A percentile compares a stretch with the other conserved stretches of the same genome.
These are phyloP conservation scores for Coniophora puteana DNA, from an alignment of 1,284 basidiomycete genomes.

Conservation along the genomic window DNA sequence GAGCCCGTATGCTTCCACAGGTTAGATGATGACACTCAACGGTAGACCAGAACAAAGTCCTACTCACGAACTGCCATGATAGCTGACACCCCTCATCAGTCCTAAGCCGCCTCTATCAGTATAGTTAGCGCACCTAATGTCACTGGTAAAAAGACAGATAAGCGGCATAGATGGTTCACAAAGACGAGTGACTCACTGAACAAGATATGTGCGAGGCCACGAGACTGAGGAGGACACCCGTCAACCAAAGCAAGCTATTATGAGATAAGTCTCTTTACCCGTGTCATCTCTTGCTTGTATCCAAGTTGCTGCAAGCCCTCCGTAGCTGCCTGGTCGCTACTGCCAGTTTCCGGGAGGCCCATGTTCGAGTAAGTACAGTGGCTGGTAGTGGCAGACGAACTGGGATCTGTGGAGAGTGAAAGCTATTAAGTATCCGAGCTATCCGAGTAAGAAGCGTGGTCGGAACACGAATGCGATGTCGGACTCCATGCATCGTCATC, in stretches of 20 bases:
- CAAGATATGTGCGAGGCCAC: slow-evolving; percentile 41
- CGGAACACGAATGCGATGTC: too few relatives aligned
- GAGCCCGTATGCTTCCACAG: slow-evolving; percentile 42
- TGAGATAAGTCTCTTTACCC: too few relatives aligned
- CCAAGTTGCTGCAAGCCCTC: slow-evolving; percentile 42
- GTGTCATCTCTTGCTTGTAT: slow-evolving; percentile 46
- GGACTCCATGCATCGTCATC: too few relatives aligned
- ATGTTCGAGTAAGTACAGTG: too few relatives aligned
- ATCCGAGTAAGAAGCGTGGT: too few relatives aligned
- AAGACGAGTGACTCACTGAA: slow-evolving; percentile 40
- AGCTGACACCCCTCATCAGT: slow-evolving; percentile 32
- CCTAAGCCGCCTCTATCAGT: too few relatives aligned
- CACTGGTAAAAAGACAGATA: slow-evolving; percentile 29
- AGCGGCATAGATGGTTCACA: not conserved
- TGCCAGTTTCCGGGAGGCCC: too few relatives aligned
- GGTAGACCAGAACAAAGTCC: not conserved
- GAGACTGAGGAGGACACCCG: slow-evolving; percentile 31
- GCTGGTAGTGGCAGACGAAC: too few relatives aligned
- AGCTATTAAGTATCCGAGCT: too few relatives aligned
- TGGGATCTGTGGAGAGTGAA: too few relatives aligned
- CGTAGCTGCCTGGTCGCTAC: slow-evolving; percentile 22
- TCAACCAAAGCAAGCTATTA: too few relatives aligned
- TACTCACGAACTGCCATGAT: slow-evolving; percentile 53
- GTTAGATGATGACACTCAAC: slow-evolving; percentile 10
- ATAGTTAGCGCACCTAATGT: slow-evolving; percentile 42